A percentile compares a stretch with the other conserved stretches of the same genome.
Evolutionary conservation across 495 filamentous ascomycete species (phyloP).

Genomic region (Annulohypoxylon nitens): DNA sequence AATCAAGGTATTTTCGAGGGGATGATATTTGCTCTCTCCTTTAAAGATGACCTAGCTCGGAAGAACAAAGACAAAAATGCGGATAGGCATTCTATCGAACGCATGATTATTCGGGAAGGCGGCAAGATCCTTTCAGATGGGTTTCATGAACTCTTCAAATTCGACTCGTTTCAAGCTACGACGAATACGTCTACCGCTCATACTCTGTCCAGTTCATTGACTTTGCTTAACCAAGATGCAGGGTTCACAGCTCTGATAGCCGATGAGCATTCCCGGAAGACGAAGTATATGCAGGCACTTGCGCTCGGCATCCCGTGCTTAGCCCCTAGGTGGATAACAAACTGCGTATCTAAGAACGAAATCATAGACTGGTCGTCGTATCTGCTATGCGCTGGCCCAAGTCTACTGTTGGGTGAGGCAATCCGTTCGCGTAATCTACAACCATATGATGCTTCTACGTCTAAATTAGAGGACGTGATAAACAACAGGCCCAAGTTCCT

Average conservation of each 20-base stretch:
- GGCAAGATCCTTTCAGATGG: slow-evolving; percentile 79
- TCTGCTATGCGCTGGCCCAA: slow-evolving; percentile 87
- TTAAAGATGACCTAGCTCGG: slow-evolving; percentile 64
- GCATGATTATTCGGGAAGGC: slow-evolving; percentile 69
- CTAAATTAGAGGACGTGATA: slow-evolving; percentile 69
- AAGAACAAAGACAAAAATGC: slow-evolving; percentile 64
- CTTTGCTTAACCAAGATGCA: slow-evolving; percentile 47
- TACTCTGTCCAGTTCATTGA: slow-evolving; percentile 43
- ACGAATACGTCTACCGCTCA: slow-evolving; percentile 33
- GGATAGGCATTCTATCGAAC: slow-evolving; percentile 62
- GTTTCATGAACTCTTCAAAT: slow-evolving; percentile 86
- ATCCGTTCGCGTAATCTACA: slow-evolving; percentile 78
- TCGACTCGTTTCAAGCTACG: slow-evolving; percentile 52
- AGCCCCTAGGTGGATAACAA: slow-evolving; percentile 80
- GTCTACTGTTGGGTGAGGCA: slow-evolving; percentile 78
- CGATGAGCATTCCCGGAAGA: slow-evolving; percentile 85
- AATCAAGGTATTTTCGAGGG: slow-evolving; percentile 69
- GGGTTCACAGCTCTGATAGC: slow-evolving; percentile 90
- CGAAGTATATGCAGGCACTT: slow-evolving; percentile 95
- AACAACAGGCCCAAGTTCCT: slow-evolving; percentile 71
- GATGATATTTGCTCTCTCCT: slow-evolving; percentile 87
- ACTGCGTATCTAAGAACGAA: slow-evolving; percentile 71
- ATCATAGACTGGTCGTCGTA: slow-evolving; percentile 84
- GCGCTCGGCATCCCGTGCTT: slow-evolving; percentile 91
- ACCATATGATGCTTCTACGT: slow-evolving; percentile 68